Evolutionary conservation across 2,329 filamentous ascomycete species (phyloP).

Genomic region (Hirsutella rhossiliensis): DNA sequence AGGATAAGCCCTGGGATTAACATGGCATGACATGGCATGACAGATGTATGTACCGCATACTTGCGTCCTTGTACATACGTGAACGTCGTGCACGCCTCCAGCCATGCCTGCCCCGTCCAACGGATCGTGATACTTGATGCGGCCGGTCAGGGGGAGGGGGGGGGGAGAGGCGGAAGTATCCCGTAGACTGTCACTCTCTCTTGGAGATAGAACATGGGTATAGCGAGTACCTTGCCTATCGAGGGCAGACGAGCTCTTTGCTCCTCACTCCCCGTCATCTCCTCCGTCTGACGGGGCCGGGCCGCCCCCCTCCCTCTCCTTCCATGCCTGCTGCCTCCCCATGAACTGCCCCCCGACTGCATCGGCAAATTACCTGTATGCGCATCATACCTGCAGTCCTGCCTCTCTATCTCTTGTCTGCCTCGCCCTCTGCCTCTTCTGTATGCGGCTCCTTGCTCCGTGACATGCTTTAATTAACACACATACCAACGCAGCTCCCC

Average conservation of each 20-base stretch:
- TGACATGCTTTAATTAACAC: no score
- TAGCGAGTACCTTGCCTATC: no score
- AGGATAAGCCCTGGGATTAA: neutral
- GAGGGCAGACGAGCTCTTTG: no score
- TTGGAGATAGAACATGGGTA: no score
- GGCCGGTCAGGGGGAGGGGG: neutral
- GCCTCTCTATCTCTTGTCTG: neutral
- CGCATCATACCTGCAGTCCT: slow-evolving; percentile 23
- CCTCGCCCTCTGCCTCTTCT: no score
- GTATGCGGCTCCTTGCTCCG: no score
- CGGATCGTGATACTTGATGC: neutral
- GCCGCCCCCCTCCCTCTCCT: neutral
- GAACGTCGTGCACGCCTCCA: no score
- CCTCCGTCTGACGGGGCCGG: neutral
- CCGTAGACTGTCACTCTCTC: neutral
- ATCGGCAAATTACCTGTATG: slow-evolving; percentile 15
- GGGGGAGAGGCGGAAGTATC: neutral
- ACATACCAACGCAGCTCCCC: no score
- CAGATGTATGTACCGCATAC: neutral
- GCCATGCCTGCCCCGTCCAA: no score
- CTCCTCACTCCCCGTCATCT: no score
- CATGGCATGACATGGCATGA: neutral
- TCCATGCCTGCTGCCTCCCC: neutral
- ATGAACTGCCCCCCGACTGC: neutral
- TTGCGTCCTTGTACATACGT: no score